Evolutionary conservation across 768 basidiomycete species (phyloP).

Genomic region (Rhodosporidiobolus odoratus): DNA sequence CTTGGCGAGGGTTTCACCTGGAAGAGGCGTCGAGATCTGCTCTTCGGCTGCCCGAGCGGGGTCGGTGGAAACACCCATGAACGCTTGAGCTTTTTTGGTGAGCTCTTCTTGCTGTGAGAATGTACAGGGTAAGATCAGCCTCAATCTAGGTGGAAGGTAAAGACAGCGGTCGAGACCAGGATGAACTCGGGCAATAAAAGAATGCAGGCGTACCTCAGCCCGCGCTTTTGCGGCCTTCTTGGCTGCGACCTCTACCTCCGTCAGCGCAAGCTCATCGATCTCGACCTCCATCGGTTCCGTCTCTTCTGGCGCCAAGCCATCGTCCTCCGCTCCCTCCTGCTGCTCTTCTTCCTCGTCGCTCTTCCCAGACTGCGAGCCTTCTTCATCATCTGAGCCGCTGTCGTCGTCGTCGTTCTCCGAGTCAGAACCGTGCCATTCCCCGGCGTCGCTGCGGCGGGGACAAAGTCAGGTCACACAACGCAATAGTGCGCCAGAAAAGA

Average conservation of each 20-base stretch:
- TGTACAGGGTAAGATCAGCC: not conserved
- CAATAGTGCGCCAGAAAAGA: not conserved
- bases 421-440: constrained; percentile 49
- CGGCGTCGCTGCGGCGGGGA: constrained; percentile 47
- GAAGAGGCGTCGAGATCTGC: constrained; percentile 67
- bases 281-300: constrained; percentile 42
- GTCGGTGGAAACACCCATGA: constrained; percentile 59
- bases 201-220: constrained; percentile 4
- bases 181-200: too few relatives aligned
- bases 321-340: constrained; percentile 44
- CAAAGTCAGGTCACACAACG: not conserved
- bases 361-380: constrained; percentile 39
- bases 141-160: not conserved
- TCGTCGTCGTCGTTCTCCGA: constrained; percentile 55
- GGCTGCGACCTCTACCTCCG: constrained; percentile 39
- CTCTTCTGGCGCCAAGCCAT: constrained; percentile 32
- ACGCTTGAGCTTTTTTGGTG: constrained; percentile 51
- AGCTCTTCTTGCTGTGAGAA: constrained; percentile 47
- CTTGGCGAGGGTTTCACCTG: constrained; percentile 73
- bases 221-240: constrained; percentile 23
- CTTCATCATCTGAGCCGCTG: constrained; percentile 51
- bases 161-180: not conserved
- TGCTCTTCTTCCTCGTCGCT: constrained; percentile 41
- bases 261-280: constrained; percentile 38
- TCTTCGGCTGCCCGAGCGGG: constrained; percentile 60